Conservation (phyloP, 129 eudicot species). For the Lonicera japonica region DNA sequence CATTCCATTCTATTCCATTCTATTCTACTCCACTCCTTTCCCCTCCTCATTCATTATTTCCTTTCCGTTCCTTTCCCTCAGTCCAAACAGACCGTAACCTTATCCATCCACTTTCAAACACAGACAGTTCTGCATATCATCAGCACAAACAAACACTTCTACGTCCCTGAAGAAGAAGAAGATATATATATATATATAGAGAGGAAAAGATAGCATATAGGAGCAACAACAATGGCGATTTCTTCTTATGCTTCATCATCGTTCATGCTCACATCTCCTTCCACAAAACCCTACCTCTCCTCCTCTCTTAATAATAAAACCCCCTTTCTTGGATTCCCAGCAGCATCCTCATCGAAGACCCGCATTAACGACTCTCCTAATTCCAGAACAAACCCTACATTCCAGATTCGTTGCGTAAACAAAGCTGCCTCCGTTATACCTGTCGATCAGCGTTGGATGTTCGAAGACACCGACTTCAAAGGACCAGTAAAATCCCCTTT, state of each 20-base stretch:
- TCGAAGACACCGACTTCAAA: conserved; percentile 41
- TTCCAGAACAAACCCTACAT: conserved; percentile 4
- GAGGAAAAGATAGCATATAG: not conserved
- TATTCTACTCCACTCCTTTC: too few relatives aligned
- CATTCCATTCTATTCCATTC: too few relatives aligned
- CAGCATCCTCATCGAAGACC: conserved; percentile 30
- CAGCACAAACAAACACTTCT: too few relatives aligned
- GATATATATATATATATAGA: too few relatives aligned
- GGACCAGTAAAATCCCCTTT: conserved; percentile 55
- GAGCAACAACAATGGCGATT: conserved; percentile 38
- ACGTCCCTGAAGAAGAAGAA: too few relatives aligned
- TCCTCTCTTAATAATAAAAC: conserved; percentile 24
- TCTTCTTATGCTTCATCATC: conserved; percentile 34
- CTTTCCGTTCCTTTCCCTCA: too few relatives aligned
- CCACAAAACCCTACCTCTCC: conserved; percentile 25
- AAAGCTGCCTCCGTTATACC: conserved; percentile 35
- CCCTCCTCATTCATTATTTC: too few relatives aligned
- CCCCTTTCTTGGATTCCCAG: conserved; percentile 39
- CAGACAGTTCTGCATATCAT: too few relatives aligned
- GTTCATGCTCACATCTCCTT: conserved; percentile 19
- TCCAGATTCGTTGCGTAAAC: conserved; percentile 48
- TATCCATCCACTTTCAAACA: too few relatives aligned
- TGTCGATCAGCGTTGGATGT: conserved; percentile 83
- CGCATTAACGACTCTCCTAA: not conserved
- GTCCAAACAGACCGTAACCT: too few relatives aligned